A percentile compares a stretch with the other conserved stretches of the same genome.
Conservation (phyloP, 2,329 filamentous ascomycete species). For the Hymenoscyphus salicellus region DNA sequence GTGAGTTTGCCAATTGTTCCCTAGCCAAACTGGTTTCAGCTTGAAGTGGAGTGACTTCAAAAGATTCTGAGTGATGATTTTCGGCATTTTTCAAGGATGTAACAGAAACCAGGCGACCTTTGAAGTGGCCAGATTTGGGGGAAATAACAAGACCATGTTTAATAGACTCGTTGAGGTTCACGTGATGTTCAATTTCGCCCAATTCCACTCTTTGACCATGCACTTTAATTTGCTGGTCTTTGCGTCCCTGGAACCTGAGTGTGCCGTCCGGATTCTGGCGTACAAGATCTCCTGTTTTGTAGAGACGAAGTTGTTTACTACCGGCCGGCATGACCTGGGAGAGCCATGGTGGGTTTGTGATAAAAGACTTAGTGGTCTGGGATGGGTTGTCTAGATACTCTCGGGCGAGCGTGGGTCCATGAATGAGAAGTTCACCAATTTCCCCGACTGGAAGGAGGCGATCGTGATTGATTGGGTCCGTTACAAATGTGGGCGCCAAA, state of each 20-base stretch:
- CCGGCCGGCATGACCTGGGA: background rate
- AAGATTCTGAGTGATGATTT: slow-evolving; percentile 46
- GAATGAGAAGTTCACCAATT: slow-evolving; percentile 30
- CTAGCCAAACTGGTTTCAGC: background rate
- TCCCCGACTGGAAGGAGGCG: slow-evolving; percentile 24
- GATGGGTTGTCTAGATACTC: slow-evolving; percentile 59
- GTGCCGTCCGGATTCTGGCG: slow-evolving; percentile 7
- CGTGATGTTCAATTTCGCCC: slow-evolving; percentile 46
- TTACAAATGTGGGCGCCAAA: background rate
- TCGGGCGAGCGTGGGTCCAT: slow-evolving; percentile 56
- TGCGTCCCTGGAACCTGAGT: slow-evolving; percentile 39
- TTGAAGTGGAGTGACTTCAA: background rate
- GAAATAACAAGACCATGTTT: background rate
- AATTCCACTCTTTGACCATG: slow-evolving; percentile 13
- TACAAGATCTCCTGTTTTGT: slow-evolving; percentile 15
- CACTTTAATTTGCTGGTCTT: slow-evolving; percentile 13
- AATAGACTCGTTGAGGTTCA: slow-evolving; percentile 12
- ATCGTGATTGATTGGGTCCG: slow-evolving; percentile 20
- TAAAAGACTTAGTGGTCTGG: slow-evolving; percentile 57
- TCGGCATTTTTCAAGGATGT: slow-evolving; percentile 54
- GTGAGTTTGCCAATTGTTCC: background rate
- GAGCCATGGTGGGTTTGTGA: slow-evolving; percentile 50
- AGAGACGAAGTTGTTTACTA: slow-evolving; percentile 1
- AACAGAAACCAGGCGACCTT: slow-evolving; percentile 50
- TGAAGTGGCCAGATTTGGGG: slow-evolving; percentile 43